A percentile compares a stretch with the other conserved stretches of the same genome.
These are phyloP conservation scores for Syncephalastrum racemosum DNA, from an alignment of 371 early-diverging fungal genomes.

Conservation along the genomic window DNA sequence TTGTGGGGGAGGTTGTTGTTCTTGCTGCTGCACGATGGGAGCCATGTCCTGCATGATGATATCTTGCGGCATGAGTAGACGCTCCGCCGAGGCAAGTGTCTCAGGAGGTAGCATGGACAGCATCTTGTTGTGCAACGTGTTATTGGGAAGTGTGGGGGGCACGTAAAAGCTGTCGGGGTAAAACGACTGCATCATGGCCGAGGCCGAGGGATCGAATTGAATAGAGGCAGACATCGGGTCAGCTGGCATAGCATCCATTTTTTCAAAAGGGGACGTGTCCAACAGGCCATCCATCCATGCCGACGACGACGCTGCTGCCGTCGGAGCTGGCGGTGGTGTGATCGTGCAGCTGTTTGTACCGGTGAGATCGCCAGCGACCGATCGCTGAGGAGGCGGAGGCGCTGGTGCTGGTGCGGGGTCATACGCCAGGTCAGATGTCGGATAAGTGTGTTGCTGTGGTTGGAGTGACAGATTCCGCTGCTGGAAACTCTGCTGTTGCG, in stretches of 20 bases:
- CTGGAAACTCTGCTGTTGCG: not conserved
- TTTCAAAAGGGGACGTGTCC: not conserved
- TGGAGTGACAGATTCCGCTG: conserved; percentile 17
- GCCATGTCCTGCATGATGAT: too few relatives aligned
- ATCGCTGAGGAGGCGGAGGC: not conserved
- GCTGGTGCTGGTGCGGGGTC: conserved; percentile 1
- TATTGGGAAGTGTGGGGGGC: conserved; percentile 17
- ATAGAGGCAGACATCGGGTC: not conserved
- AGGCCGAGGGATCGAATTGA: not conserved
- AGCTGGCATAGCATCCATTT: not conserved
- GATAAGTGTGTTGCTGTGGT: conserved; percentile 17
- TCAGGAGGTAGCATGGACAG: conserved; percentile 33
- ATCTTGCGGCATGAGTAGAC: conserved; percentile 22
- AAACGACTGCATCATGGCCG: not conserved
- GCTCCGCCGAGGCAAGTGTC: conserved; percentile 34
- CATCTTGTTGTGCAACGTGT: conserved; percentile 30
- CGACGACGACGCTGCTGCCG: not conserved
- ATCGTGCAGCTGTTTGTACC: too few relatives aligned
- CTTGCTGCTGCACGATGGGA: not conserved
- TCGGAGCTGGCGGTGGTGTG: not conserved
- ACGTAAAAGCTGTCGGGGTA: not conserved
- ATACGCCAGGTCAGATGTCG: not conserved
- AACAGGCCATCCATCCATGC: not conserved
- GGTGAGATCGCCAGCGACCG: too few relatives aligned
- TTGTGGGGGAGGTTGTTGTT: not conserved